Base-by-base conservation (phyloP, 1,139 yeast species). In the Debaryomyces coudertii region DNA sequence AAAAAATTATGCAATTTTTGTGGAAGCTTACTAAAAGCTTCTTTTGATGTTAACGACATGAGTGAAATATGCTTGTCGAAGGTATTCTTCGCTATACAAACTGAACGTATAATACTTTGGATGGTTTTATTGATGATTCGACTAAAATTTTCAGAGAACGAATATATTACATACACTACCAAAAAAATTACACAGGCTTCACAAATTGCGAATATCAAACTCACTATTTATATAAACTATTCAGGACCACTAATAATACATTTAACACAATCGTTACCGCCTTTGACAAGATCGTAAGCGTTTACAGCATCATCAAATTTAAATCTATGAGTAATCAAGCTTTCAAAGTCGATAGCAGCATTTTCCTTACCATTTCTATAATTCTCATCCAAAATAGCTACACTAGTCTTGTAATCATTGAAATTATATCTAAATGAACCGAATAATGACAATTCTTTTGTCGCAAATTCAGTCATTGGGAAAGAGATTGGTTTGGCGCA, bases 371-470 rank as follows among this genome's bases (percentile, higher is more conserved):
- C 80, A 46, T 85, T 77, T 54, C 72, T 77, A 45, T 86, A 87
- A 49, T 80, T 73, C 23, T 81, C 76, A 46, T 69, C 77, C 46
- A 89, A 73, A 53, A 90, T 75, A 37, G 79, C 79, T 36, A 90
- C 90, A 2, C 95, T 82, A 40, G 85, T 82, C 55, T 79, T 77
- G 73, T 89, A 90, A 65, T 89, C 96, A 52, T 89, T 85, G 54
- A 77, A 83, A 45, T 84, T 83, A 68, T 90, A 90, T 65, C 97
- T 82, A 77, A 89, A 90, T 50, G 85, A 82, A 31, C 95, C 96
- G 60, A 77, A 82, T 60, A 88, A 69, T 0, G 77, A 74, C 56
- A 87, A 66, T 63, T 90, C 96, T 61, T 83, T 86, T 52, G 81
- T 80, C 28, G 85, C 80, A 53, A 88, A 73, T 51, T 80, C 83